These are phyloP conservation scores for Mycena sanguinolenta DNA, from an alignment of 768 basidiomycete species.

Conservation along the genomic window DNA sequence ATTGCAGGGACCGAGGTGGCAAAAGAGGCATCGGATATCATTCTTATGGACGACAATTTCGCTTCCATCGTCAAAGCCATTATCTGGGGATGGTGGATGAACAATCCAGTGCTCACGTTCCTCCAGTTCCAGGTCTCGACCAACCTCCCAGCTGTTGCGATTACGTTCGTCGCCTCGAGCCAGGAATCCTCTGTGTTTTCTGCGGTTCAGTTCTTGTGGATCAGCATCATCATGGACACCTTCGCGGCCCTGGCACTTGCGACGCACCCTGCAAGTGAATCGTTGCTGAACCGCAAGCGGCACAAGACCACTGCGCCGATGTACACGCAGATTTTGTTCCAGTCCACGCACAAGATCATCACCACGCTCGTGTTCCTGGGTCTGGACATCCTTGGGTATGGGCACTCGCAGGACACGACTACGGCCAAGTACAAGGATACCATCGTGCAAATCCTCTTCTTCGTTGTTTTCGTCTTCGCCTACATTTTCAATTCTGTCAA, in stretches of 20 bases:
- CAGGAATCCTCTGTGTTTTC: slow-evolving; percentile 88
- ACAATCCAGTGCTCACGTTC: slow-evolving; percentile 97
- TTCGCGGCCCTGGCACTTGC: slow-evolving; percentile 98
- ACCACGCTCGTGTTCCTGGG: slow-evolving; percentile 90
- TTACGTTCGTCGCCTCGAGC: slow-evolving; percentile 88
- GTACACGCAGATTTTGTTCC: slow-evolving; percentile 96
- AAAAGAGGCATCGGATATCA: slow-evolving; percentile 98
- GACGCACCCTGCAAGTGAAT: slow-evolving; percentile 92
- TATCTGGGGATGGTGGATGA: slow-evolving; percentile 99
- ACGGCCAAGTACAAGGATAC: slow-evolving; percentile 53
- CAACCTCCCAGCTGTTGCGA: slow-evolving; percentile 95
- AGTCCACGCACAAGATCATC: slow-evolving; percentile 88
- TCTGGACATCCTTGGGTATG: slow-evolving; percentile 73
- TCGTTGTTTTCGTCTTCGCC: slow-evolving; percentile 97
- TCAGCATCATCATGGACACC: slow-evolving; percentile 99
- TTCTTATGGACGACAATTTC: slow-evolving; percentile 98
- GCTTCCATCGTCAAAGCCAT: slow-evolving; percentile 96
- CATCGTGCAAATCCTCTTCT: slow-evolving; percentile 87
- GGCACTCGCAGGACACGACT: slow-evolving; percentile 47
- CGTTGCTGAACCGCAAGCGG: slow-evolving; percentile 89
- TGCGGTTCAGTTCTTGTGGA: slow-evolving; percentile 97
- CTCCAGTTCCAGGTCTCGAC: slow-evolving; percentile 95
- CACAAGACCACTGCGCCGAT: slow-evolving; percentile 93
- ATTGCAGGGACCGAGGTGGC: slow-evolving; percentile 98
- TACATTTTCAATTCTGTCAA: slow-evolving; percentile 98